Evolutionary conservation across 176 grass and related monocot species (phyloP).

Genomic region (Lolium perenne): DNA sequence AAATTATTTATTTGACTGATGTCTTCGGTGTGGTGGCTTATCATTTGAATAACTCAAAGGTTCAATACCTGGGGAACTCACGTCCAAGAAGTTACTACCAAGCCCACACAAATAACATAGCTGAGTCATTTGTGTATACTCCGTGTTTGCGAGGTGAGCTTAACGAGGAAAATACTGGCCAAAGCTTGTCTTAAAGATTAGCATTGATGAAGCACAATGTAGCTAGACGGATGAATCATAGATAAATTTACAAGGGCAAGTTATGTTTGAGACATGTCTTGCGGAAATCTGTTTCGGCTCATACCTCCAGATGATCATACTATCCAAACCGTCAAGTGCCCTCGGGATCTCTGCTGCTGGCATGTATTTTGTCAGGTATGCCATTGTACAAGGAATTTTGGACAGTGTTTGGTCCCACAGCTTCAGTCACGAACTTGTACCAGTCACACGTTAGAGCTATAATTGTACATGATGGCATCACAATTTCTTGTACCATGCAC

Average conservation of each 20-base stretch:
- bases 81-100: not conserved
- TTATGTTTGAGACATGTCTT: not conserved
- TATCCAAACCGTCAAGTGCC: too few species aligned
- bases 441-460: too few species aligned
- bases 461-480: too few species aligned
- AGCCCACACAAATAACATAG: not conserved
- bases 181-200: not conserved
- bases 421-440: too few species aligned
- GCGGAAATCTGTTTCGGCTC: too few species aligned
- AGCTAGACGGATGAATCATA: too few species aligned
- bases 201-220: not conserved
- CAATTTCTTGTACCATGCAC: too few species aligned
- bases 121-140: not conserved
- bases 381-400: too few species aligned
- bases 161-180: not conserved
- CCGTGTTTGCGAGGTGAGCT: not conserved
- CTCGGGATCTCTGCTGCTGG: too few species aligned
- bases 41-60: not conserved
- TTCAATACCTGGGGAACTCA: slow-evolving; percentile 30
- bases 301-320: too few species aligned
- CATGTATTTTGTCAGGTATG: too few species aligned
- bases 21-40: not conserved
- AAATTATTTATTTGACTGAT: not conserved
- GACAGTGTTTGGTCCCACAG: too few species aligned
- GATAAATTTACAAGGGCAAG: not conserved